Percentiles rank a stretch among this genome's conserved stretches.
Conservation (phyloP, 768 basidiomycete genomes). For the Suillus spraguei region DNA sequence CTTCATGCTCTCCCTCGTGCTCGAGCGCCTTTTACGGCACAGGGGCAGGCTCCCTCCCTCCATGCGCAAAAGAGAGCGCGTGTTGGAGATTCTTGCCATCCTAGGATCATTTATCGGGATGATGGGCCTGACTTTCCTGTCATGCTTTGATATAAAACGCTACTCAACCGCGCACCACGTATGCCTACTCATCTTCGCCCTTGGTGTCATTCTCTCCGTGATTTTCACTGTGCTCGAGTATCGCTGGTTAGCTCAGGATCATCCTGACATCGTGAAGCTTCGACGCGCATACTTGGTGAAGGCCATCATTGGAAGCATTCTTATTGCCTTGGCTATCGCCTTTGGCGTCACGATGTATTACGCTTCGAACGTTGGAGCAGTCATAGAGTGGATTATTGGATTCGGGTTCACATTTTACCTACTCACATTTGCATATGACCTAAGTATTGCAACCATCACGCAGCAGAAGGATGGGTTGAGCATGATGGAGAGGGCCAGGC, state of each 20-base stretch:
- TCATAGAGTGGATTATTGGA: conserved; percentile 75
- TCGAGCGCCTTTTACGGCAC: conserved; percentile 70
- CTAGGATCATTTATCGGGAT: conserved; percentile 64
- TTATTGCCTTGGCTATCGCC: conserved; percentile 63
- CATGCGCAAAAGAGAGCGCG: conserved; percentile 57
- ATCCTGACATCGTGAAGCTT: conserved; percentile 44
- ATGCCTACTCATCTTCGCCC: conserved; percentile 73
- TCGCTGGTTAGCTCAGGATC: conserved; percentile 65
- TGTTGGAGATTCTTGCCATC: conserved; percentile 59
- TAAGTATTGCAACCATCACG: conserved; percentile 51
- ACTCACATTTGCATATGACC: conserved; percentile 72
- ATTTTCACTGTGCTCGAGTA: conserved; percentile 77
- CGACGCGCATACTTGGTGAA: conserved; percentile 61
- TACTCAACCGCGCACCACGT: conserved; percentile 51
- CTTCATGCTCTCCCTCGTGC: conserved; percentile 59
- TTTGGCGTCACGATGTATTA: conserved; percentile 58
- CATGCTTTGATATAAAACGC: conserved; percentile 69
- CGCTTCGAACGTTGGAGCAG: conserved; percentile 53
- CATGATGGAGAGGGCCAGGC: neutral
- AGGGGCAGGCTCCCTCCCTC: conserved; percentile 65
- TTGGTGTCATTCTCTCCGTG: conserved; percentile 71
- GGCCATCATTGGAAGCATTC: conserved; percentile 55
- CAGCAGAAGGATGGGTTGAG: neutral
- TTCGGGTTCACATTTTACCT: conserved; percentile 77
- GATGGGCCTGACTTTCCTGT: conserved; percentile 64